These are phyloP conservation scores for Exsudoporus frostii DNA, from an alignment of 768 basidiomycete species.

Conservation along the genomic window DNA sequence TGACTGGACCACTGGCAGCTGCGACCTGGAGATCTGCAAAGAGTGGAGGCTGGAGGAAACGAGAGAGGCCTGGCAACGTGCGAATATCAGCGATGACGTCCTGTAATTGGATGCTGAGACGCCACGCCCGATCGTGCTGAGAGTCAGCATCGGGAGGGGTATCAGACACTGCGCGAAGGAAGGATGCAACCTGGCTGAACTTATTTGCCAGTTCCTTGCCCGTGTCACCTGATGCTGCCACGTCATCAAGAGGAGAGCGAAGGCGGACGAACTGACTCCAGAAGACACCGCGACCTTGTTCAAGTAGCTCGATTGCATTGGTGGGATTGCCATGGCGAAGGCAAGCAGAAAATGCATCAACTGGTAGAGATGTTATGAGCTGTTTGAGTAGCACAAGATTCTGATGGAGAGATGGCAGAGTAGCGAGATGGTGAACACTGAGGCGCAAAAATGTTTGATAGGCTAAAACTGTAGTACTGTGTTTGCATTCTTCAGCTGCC, in stretches of 20 bases:
- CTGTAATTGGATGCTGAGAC: too few species aligned
- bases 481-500: conserved; percentile 7
- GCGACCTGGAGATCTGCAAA: too few species aligned
- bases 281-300: conserved; percentile 23
- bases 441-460: conserved; percentile 9
- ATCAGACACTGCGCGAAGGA: too few species aligned
- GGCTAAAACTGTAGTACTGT: conserved; percentile 8
- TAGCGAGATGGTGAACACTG: background rate
- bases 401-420: background rate
- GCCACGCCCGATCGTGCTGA: too few species aligned
- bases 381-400: background rate
- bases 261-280: conserved; percentile 22
- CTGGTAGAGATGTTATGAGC: background rate
- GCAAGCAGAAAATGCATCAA: conserved; percentile 10
- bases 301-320: conserved; percentile 31
- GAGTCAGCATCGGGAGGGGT: too few species aligned
- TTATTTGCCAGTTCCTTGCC: background rate
- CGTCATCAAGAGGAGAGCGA: conserved; percentile 6
- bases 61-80: too few species aligned
- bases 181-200: too few species aligned
- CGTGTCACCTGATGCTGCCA: background rate
- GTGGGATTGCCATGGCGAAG: conserved; percentile 8
- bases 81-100: too few species aligned
- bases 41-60: too few species aligned
- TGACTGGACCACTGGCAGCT: too few species aligned